A percentile compares a stretch with the other conserved stretches of the same genome.
Conservation (phyloP, 1,139 yeast genomes). For the Geotrichum phurueaensis region DNA sequence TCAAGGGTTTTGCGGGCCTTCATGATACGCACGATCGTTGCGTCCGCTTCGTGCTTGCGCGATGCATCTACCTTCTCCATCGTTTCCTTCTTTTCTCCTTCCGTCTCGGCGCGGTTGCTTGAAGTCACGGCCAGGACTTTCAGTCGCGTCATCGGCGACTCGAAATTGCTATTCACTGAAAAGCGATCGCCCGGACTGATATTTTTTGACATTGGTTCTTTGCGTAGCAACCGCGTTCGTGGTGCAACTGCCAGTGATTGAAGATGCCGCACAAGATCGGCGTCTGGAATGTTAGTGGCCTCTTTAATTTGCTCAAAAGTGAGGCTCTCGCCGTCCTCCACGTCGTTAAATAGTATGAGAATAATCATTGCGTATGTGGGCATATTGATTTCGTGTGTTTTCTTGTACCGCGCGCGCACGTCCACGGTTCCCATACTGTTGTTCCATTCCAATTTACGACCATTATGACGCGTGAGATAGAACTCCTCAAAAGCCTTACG, state of each 20-base stretch:
- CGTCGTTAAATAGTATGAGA: conserved; percentile 62
- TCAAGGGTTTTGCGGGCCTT: conserved; percentile 55
- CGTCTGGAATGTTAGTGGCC: conserved; percentile 64
- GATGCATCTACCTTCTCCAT: conserved; percentile 41
- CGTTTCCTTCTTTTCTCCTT: conserved; percentile 40
- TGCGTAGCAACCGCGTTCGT: conserved; percentile 62
- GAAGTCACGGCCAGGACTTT: conserved; percentile 70
- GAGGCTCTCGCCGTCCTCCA: conserved; percentile 45
- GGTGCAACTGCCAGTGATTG: conserved; percentile 86
- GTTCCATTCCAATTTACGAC: conserved; percentile 76
- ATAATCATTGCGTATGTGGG: conserved; percentile 77
- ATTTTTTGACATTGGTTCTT: conserved; percentile 67
- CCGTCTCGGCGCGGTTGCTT: conserved; percentile 37
- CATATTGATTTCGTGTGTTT: conserved; percentile 73
- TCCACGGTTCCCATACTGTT: conserved; percentile 76
- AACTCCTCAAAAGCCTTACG: conserved; percentile 42
- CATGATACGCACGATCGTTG: conserved; percentile 85
- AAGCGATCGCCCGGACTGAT: conserved; percentile 61
- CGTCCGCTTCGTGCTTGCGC: conserved; percentile 64
- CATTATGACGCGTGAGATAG: conserved; percentile 61
- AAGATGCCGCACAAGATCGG: conserved; percentile 68
- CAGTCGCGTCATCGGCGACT: conserved; percentile 63
- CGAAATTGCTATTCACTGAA: conserved; percentile 62
- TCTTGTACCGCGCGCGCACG: conserved; percentile 45
- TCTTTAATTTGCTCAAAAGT: conserved; percentile 59